phyloP scores from a whole-genome alignment of 2,329 filamentous ascomycete genomes.

The Chrysoporthe austroafricana region DNA sequence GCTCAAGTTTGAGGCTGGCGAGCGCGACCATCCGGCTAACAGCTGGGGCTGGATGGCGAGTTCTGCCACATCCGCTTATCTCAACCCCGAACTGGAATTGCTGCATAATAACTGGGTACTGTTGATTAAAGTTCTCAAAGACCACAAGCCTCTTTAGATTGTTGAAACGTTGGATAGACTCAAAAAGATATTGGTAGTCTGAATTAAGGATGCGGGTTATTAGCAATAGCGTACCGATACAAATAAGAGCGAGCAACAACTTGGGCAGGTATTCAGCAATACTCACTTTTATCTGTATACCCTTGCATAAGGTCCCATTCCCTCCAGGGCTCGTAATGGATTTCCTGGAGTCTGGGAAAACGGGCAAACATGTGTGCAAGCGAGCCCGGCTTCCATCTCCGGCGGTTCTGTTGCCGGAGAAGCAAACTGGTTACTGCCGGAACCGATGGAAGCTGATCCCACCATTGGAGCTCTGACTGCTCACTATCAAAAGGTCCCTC shows the following conservation, averaged over 20 bases:
- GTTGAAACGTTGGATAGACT: conserved; percentile 28
- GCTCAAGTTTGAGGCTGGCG: conserved; percentile 36
- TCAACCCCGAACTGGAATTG: conserved; percentile 24
- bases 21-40: conserved; percentile 33
- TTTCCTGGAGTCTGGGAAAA: conserved; percentile 37
- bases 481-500: conserved; percentile 32
- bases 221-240: conserved; percentile 10
- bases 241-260: conserved; percentile 29
- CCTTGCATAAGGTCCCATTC: conserved; percentile 33
- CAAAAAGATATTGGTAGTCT: conserved; percentile 32
- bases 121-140: conserved; percentile 41
- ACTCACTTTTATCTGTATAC: conserved; percentile 31
- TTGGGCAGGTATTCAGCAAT: conserved; percentile 25
- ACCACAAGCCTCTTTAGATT: conserved; percentile 32
- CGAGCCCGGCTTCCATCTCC: conserved; percentile 36
- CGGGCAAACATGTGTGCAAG: conserved; percentile 37
- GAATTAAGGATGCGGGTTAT: conserved; percentile 27
- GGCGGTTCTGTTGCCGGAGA: conserved; percentile 39
- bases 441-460: conserved; percentile 33
- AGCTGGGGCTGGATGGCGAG: conserved; percentile 30
- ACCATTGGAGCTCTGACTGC: conserved; percentile 33
- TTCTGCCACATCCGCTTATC: conserved; percentile 27
- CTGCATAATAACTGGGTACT: conserved; percentile 34
- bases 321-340: conserved; percentile 41
- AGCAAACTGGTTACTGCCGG: conserved; percentile 38